These are phyloP conservation scores for Ascochyta fabae DNA, from an alignment of 2,329 filamentous ascomycete species.

Conservation along the genomic window DNA sequence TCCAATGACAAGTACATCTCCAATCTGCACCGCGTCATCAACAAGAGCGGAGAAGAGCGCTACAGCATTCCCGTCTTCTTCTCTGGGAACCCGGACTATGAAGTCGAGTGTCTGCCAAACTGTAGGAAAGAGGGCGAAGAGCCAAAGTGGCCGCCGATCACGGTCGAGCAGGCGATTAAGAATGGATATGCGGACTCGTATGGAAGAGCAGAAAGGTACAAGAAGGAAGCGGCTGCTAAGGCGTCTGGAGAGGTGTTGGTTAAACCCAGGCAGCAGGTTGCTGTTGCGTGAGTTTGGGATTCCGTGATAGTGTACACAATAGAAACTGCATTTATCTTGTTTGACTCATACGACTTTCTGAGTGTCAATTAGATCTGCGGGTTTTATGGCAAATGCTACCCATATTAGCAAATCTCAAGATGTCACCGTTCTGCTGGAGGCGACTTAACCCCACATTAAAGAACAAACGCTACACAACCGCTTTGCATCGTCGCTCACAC, in stretches of 20 bases:
- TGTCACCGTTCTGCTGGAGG: no score
- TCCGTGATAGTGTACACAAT: no score
- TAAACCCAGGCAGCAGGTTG: conserved; percentile 19
- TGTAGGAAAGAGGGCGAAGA: conserved; percentile 47
- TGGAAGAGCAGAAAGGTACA: conserved; percentile 52
- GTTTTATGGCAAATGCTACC: no score
- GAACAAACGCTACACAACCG: no score
- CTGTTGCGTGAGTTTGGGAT: conserved; percentile 20
- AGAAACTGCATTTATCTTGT: no score
- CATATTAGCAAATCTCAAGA: no score
- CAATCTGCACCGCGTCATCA: conserved; percentile 53
- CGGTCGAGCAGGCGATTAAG: conserved; percentile 51
- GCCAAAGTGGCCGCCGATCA: conserved; percentile 52
- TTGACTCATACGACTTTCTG: no score
- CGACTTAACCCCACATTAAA: no score
- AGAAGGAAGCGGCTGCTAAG: conserved; percentile 44
- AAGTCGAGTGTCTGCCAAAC: conserved; percentile 53
- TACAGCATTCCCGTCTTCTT: conserved; percentile 47
- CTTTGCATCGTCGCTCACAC: neutral
- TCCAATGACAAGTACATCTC: conserved; percentile 53
- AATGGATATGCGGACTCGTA: conserved; percentile 54
- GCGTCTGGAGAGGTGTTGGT: conserved; percentile 6
- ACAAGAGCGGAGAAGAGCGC: conserved; percentile 49
- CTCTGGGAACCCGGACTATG: conserved; percentile 53
- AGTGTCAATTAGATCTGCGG: no score